Base-by-base conservation (phyloP, 306 rosid species). In the Cucurbita ficifolia region DNA sequence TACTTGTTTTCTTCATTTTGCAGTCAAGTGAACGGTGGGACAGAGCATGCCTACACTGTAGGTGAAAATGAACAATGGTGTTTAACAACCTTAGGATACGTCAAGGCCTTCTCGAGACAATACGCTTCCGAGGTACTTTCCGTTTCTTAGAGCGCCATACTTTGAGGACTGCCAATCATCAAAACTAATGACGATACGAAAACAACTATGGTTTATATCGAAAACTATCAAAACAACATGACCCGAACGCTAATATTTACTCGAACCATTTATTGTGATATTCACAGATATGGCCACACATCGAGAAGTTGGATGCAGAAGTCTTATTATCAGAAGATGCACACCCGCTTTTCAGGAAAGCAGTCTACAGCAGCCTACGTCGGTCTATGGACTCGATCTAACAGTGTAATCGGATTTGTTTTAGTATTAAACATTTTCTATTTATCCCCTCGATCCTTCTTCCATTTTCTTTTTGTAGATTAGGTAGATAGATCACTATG, bases 51-150 rank as follows among this genome's bases (percentile, higher is more conserved):
- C 58, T 89, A 94, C 83, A 85, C 82, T 75, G 75, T 91, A 22
- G 97, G 96, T 54, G 99, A 95, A 81, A 91, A 91, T 67, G 97
- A 89, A 82, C 99, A 95, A 81, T 95, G 98, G 98, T 92, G 96
- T 81, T 79, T 92, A 72, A 82, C 98, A 43, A 94, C 97, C 51
- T 84, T 94, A 79, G 95, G 96, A 64, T 94, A 94, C 79, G 96
- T 89, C 83, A 94, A 91, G 87, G 92, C 99, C 69, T 87, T 94
- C 78, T 88, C 99, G 3, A 90, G 98, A 87, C 98, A 90, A 84
- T 92, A 95, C 29, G 99, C 99, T 17, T 79, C 96, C 35, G 99
- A 95, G 99, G 99, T 95, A 89, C 70, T 53, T 54, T 29, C 14
- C 72, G 13, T 22, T 46, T 45, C 13, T 0, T 49, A 29, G 9